These are phyloP conservation scores for Fusarium nanum DNA, from an alignment of 2,329 filamentous ascomycete genomes.

Conservation along the genomic window DNA sequence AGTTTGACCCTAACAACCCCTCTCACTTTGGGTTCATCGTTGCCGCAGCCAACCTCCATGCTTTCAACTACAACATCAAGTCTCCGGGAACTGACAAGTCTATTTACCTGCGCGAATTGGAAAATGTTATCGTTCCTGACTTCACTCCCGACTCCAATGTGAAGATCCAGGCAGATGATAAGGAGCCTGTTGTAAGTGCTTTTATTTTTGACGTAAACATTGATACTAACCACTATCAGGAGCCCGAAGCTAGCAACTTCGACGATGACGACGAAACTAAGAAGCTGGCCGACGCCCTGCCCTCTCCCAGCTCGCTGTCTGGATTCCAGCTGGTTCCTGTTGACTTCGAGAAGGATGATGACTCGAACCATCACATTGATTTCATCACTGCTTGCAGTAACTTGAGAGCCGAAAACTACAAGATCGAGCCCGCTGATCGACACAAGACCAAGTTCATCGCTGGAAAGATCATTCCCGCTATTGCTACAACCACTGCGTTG, in stretches of 20 bases:
- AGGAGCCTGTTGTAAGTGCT: slow-evolving; percentile 77
- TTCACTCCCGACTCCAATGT: slow-evolving; percentile 90
- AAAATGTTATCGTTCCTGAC: slow-evolving; percentile 95
- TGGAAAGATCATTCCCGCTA: slow-evolving; percentile 98
- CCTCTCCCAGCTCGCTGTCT: slow-evolving; percentile 81
- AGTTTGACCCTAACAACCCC: slow-evolving; percentile 85
- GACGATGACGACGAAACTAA: slow-evolving; percentile 83
- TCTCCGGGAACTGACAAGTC: slow-evolving; percentile 75
- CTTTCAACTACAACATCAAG: slow-evolving; percentile 98
- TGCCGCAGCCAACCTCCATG: slow-evolving; percentile 90
- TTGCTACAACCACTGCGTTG: slow-evolving; percentile 95
- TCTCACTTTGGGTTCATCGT: slow-evolving; percentile 91
- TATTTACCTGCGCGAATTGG: slow-evolving; percentile 82
- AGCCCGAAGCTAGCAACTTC: slow-evolving; percentile 80
- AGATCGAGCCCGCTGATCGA: slow-evolving; percentile 89
- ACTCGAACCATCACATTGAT: slow-evolving; percentile 97
- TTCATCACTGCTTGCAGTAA: slow-evolving; percentile 99
- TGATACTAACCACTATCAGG: slow-evolving; percentile 56
- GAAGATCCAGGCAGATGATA: slow-evolving; percentile 97
- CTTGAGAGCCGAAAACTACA: slow-evolving; percentile 96
- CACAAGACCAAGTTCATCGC: slow-evolving; percentile 99
- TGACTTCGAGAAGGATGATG: slow-evolving; percentile 99
- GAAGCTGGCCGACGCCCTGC: slow-evolving; percentile 77
- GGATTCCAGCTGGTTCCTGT: slow-evolving; percentile 92
- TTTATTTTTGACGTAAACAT: neutral